These are phyloP conservation scores for Entoloma clypeatum DNA, from an alignment of 1,284 basidiomycete genomes.

Conservation along the genomic window DNA sequence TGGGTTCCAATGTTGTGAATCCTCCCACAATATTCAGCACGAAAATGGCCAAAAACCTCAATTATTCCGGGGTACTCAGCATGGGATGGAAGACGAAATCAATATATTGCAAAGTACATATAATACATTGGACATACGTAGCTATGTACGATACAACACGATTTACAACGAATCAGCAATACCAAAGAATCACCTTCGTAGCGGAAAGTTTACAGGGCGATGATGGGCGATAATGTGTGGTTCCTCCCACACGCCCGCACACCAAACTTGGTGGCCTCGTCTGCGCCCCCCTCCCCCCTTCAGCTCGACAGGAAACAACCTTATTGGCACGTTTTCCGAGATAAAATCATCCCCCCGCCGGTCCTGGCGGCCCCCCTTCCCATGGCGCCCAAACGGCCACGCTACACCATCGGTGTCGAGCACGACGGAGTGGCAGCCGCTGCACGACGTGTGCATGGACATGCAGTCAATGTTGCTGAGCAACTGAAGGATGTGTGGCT, in stretches of 20 bases:
- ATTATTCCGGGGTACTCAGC: too few relatives aligned
- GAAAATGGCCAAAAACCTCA: too few relatives aligned
- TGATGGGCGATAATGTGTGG: conserved; percentile 81
- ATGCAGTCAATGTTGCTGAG: conserved; percentile 74
- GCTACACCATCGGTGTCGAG: conserved; percentile 76
- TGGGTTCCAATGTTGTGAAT: too few relatives aligned
- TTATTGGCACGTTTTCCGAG: conserved; percentile 69
- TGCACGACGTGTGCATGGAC: conserved; percentile 72
- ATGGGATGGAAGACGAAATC: too few relatives aligned
- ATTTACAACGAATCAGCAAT: too few relatives aligned
- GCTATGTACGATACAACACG: too few relatives aligned
- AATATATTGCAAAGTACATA: too few relatives aligned
- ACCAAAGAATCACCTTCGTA: too few relatives aligned
- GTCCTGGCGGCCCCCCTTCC: conserved; percentile 38
- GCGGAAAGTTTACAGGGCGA: too few relatives aligned
- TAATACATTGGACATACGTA: too few relatives aligned
- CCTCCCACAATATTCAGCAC: too few relatives aligned
- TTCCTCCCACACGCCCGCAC: conserved; percentile 78
- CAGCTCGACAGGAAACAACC: conserved; percentile 55
- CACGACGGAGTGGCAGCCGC: conserved; percentile 70
- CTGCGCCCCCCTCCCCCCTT: too few relatives aligned
- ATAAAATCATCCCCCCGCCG: conserved; percentile 46
- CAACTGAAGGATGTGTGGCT: conserved; percentile 86
- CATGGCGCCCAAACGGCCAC: conserved; percentile 85
- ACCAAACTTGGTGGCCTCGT: conserved; percentile 64